Conservation (phyloP, 129 eudicot species). For the Mikania micrantha region DNA sequence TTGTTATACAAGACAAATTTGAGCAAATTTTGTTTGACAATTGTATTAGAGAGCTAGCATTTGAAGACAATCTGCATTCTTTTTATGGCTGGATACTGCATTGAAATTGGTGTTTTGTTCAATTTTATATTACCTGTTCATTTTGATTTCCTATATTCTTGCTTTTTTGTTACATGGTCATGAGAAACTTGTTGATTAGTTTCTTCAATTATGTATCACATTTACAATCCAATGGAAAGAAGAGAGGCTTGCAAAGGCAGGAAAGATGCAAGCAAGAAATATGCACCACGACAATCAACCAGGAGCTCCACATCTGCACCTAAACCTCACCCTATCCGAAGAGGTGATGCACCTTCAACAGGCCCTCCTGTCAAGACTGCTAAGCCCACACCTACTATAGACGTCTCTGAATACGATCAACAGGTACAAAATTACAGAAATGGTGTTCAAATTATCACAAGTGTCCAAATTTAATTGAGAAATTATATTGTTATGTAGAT, state of each 20-base stretch:
- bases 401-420: constrained; percentile 49
- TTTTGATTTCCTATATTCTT: not conserved
- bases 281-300: constrained; percentile 49
- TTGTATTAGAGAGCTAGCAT: not conserved
- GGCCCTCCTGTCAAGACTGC: constrained; percentile 55
- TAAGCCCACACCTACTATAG: constrained; percentile 46
- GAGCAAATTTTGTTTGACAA: not conserved
- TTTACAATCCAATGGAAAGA: constrained; percentile 85
- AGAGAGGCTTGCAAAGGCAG: constrained; percentile 88
- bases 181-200: not conserved
- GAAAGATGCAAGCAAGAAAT: constrained; percentile 57
- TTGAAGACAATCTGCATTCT: not conserved
- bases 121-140: not conserved
- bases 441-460: not conserved
- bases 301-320: constrained; percentile 45
- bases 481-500: constrained; percentile 42
- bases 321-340: constrained; percentile 48
- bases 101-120: not conserved
- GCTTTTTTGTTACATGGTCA: not conserved
- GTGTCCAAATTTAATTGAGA: not conserved
- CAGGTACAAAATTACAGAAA: constrained; percentile 40
- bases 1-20: too few relatives aligned
- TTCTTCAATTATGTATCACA: constrained; percentile 15
- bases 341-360: constrained; percentile 46
- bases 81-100: not conserved